phyloP scores from a whole-genome alignment of 75 land plant genomes.

The Picea sitchensis region DNA sequence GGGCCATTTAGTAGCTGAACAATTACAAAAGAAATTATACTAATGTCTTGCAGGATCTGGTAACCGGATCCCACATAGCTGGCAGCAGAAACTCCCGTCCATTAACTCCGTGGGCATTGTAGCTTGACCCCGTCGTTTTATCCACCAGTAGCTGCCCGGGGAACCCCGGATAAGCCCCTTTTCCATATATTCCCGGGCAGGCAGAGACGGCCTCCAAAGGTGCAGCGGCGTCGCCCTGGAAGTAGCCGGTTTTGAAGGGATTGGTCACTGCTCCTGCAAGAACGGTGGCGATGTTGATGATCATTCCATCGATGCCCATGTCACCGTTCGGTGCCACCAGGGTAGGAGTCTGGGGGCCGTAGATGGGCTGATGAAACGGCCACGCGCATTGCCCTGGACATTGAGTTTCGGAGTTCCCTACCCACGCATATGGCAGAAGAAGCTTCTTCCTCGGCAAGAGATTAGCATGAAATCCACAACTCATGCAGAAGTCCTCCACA shows the following conservation, averaged over 20 bases:
- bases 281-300: constrained; percentile 56
- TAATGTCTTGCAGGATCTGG: constrained; percentile 41
- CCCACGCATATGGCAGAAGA: constrained; percentile 47
- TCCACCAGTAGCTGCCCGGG: constrained; percentile 65
- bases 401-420: constrained; percentile 59
- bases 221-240: constrained; percentile 49
- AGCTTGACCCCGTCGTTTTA: constrained; percentile 54
- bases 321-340: constrained; percentile 61
- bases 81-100: constrained; percentile 67
- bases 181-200: constrained; percentile 63
- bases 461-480: background rate
- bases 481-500: constrained; percentile 69
- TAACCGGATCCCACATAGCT: constrained; percentile 60
- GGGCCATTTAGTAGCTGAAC: too few relatives aligned
- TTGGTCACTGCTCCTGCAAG: constrained; percentile 72
- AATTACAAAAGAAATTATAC: background rate
- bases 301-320: constrained; percentile 70
- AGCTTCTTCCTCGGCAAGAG: too few relatives aligned
- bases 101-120: constrained; percentile 56
- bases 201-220: constrained; percentile 73
- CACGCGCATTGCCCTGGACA: constrained; percentile 81
- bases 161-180: constrained; percentile 67
- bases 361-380: constrained; percentile 66
- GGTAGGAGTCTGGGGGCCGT: constrained; percentile 63
- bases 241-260: constrained; percentile 64